Conservation (phyloP, 768 basidiomycete genomes). For the Phaffia australis region DNA sequence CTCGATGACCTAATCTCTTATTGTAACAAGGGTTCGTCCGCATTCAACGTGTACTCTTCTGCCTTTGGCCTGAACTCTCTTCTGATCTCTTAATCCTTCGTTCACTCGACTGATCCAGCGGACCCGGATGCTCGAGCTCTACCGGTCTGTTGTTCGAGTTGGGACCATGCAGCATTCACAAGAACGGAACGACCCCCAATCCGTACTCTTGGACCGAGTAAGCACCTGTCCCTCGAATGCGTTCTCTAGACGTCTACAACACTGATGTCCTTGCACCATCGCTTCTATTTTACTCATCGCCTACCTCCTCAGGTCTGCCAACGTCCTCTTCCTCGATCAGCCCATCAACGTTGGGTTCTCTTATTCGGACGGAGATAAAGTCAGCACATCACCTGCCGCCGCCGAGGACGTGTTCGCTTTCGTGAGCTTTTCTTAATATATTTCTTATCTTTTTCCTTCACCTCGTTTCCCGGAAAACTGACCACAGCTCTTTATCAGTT, state of each 20-base stretch:
- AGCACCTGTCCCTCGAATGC: not conserved
- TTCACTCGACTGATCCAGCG: not conserved
- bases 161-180: conserved; percentile 67
- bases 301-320: conserved; percentile 40
- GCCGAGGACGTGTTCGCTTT: conserved; percentile 66
- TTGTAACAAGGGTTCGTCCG: conserved; percentile 12
- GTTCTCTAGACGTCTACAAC: not conserved
- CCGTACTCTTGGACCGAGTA: conserved; percentile 73
- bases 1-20: too few species aligned
- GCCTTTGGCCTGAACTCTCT: not conserved
- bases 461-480: not conserved
- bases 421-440: conserved; percentile 34
- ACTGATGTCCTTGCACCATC: not conserved
- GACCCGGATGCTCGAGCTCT: conserved; percentile 46
- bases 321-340: conserved; percentile 40
- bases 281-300: not conserved
- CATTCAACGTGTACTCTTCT: not conserved
- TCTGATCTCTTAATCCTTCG: not conserved
- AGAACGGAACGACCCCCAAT: conserved; percentile 50
- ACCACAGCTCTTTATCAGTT: not conserved
- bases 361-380: conserved; percentile 54
- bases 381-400: conserved; percentile 70
- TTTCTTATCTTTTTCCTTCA: conserved; percentile 51
- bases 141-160: conserved; percentile 85
- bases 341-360: conserved; percentile 81